Percentiles rank a stretch among this genome's conserved stretches.
Conservation (phyloP, 1,284 basidiomycete genomes). For the Tilletia caries region DNA sequence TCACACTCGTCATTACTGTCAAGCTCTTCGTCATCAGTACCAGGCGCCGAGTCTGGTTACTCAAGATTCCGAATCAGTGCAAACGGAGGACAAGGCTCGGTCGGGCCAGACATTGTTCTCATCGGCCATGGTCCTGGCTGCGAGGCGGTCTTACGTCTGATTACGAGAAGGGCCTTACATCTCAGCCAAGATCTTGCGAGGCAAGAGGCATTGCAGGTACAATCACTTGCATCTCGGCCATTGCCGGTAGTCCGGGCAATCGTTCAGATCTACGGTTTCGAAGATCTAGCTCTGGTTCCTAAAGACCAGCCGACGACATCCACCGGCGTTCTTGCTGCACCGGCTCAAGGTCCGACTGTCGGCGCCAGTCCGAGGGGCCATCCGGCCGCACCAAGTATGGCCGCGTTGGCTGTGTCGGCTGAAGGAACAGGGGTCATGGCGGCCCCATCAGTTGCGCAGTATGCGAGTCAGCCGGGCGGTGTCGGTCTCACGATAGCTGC, state of each 20-base stretch:
- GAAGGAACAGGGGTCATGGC: not conserved
- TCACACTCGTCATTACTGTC: not conserved
- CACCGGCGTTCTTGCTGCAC: not conserved
- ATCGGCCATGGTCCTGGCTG: conserved; percentile 16
- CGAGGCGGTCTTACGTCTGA: not conserved
- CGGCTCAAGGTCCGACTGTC: not conserved
- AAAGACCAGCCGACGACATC: not conserved
- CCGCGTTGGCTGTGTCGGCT: not conserved
- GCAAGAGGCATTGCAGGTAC: not conserved
- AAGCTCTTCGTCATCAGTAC: not conserved
- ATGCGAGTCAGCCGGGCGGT: conserved; percentile 2
- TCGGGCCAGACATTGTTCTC: not conserved
- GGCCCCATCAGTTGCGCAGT: not conserved
- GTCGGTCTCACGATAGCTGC: conserved; percentile 2
- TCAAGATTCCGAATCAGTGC: too few species aligned
- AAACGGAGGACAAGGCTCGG: not conserved
- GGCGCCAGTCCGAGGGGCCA: not conserved
- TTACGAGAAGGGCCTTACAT: not conserved
- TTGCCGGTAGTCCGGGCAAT: conserved; percentile 2
- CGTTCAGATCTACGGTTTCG: not conserved
- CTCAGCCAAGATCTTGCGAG: not conserved
- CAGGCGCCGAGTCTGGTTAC: not conserved
- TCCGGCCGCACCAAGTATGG: not conserved
- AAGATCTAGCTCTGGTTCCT: not conserved
- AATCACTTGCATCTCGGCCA: not conserved